Conservation (phyloP, 1,284 basidiomycete species). For the Inonotus hispidus region DNA sequence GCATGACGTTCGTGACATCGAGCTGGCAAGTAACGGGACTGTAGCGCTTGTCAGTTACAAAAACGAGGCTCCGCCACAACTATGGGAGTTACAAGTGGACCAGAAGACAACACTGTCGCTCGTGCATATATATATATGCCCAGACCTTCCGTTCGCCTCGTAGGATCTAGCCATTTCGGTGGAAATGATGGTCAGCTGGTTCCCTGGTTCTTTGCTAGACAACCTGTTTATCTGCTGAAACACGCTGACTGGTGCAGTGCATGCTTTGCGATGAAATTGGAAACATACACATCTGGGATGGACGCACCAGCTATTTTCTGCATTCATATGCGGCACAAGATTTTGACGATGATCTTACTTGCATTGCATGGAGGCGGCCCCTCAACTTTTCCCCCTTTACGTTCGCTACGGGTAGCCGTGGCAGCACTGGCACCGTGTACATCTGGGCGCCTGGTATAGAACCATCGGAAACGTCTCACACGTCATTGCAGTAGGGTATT, state of each 20-base stretch:
- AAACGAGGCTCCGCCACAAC: constrained; percentile 71
- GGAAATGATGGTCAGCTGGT: constrained; percentile 72
- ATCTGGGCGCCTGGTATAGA: constrained; percentile 69
- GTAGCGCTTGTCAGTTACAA: constrained; percentile 69
- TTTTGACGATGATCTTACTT: constrained; percentile 63
- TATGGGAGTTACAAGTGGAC: constrained; percentile 69
- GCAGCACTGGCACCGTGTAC: constrained; percentile 62
- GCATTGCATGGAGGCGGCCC: constrained; percentile 72
- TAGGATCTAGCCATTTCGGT: constrained; percentile 75
- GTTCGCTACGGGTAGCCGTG: constrained; percentile 74
- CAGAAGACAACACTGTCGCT: constrained; percentile 47
- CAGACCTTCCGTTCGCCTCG: constrained; percentile 59
- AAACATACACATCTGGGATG: constrained; percentile 81
- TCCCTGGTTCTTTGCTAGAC: constrained; percentile 46
- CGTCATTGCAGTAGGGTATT: too few relatives aligned
- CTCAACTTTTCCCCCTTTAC: constrained; percentile 61
- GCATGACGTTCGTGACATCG: constrained; percentile 71
- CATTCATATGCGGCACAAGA: constrained; percentile 57
- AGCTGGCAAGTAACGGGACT: constrained; percentile 53
- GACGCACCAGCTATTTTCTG: constrained; percentile 62
- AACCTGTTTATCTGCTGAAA: too few relatives aligned
- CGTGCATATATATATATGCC: constrained; percentile 70
- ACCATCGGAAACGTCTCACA: too few relatives aligned
- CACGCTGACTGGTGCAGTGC: too few relatives aligned
- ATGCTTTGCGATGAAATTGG: constrained; percentile 47